phyloP scores from a whole-genome alignment of 2,329 filamentous ascomycete genomes.

The Cryphonectria nitschkei region DNA sequence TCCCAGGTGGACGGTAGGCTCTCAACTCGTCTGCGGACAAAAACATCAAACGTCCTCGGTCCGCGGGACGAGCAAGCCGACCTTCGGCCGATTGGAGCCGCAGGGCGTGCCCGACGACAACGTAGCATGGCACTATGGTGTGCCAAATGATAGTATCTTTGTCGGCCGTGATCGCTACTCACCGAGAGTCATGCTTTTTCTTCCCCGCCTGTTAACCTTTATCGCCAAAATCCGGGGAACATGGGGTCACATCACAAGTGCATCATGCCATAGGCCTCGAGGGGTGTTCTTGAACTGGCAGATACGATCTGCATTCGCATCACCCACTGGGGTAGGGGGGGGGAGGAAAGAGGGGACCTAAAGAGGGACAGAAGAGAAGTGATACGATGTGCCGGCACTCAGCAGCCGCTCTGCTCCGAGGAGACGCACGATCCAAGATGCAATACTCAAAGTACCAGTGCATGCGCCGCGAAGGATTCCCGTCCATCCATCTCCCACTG shows the following conservation, averaged over 20 bases:
- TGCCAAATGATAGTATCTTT: neutral
- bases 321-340: neutral
- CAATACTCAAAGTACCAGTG: neutral
- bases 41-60: neutral
- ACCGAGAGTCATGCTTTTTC: neutral
- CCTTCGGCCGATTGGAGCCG: neutral
- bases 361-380: neutral
- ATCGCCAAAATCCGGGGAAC: neutral
- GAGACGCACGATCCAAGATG: constrained; percentile 14
- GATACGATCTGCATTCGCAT: neutral
- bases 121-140: neutral
- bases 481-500: neutral
- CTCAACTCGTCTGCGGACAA: neutral
- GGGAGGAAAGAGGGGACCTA: neutral
- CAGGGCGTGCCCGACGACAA: neutral
- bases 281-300: neutral
- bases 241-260: neutral
- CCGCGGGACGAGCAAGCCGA: neutral
- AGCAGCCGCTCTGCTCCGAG: neutral
- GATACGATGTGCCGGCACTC: constrained; percentile 7
- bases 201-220: neutral
- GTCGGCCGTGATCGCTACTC: neutral
- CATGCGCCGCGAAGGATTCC: neutral
- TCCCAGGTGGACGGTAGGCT: neutral
- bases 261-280: constrained; percentile 1